These are phyloP conservation scores for Tricholomella constricta DNA, from an alignment of 768 basidiomycete species.

Conservation along the genomic window DNA sequence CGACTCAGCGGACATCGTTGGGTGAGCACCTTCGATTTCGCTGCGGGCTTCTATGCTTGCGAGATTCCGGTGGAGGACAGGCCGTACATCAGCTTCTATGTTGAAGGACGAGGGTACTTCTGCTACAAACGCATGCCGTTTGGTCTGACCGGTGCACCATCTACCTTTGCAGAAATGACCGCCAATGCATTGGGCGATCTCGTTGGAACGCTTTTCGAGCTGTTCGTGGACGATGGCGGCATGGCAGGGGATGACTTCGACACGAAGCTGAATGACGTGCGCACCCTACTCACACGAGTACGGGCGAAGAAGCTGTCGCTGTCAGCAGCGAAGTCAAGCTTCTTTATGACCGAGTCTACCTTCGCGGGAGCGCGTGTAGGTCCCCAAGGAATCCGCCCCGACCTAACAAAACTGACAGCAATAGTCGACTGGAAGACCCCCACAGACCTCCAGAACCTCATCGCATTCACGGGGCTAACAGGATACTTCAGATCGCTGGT, in stretches of 20 bases:
- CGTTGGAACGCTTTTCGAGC: conserved; percentile 26
- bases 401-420: conserved; percentile 36
- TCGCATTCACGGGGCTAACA: conserved; percentile 19
- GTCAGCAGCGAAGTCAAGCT: conserved; percentile 6
- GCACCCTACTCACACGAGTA: conserved; percentile 25
- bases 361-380: conserved; percentile 38
- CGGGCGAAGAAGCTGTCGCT: conserved; percentile 13
- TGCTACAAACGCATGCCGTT: conserved; percentile 2
- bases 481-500: conserved; percentile 37
- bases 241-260: conserved; percentile 33
- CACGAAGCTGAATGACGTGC: conserved; percentile 18
- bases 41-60: conserved; percentile 36
- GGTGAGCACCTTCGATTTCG: conserved; percentile 35
- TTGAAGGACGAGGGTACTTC: conserved; percentile 36
- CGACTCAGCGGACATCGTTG: conserved; percentile 36
- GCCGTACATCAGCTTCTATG: conserved; percentile 33
- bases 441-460: conserved; percentile 29
- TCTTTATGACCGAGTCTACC: conserved; percentile 37
- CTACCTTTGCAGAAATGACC: conserved; percentile 31
- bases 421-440: conserved; percentile 37
- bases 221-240: conserved; percentile 43
- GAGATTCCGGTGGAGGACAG: conserved; percentile 14
- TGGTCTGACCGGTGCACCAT: conserved; percentile 41
- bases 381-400: conserved; percentile 33
- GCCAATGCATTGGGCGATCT: conserved; percentile 26